Conservation (phyloP, 768 basidiomycete species). For the Suillus hirtellus region DNA sequence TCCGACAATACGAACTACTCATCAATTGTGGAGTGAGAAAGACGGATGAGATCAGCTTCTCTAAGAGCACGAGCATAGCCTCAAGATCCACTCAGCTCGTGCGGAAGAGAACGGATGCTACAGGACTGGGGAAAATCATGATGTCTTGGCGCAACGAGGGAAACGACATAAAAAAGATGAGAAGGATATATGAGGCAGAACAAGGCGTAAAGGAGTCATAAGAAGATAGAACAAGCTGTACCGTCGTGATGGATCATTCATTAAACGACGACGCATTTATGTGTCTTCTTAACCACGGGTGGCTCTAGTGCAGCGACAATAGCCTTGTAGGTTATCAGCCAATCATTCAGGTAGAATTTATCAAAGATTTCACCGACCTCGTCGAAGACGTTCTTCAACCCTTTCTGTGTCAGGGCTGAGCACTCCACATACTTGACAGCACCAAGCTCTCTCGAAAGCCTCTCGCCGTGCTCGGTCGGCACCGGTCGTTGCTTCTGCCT, state of each 20-base stretch:
- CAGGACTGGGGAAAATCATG: slow-evolving; percentile 26
- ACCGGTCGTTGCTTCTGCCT: slow-evolving; percentile 97
- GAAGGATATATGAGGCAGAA: slow-evolving; percentile 39
- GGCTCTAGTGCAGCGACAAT: slow-evolving; percentile 99
- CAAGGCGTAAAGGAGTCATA: slow-evolving; percentile 35
- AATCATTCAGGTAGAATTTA: slow-evolving; percentile 4
- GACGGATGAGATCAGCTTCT: neutral
- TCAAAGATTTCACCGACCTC: slow-evolving; percentile 63
- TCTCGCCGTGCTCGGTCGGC: slow-evolving; percentile 82
- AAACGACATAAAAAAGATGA: slow-evolving; percentile 26
- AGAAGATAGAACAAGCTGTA: slow-evolving; percentile 33
- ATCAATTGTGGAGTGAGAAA: slow-evolving; percentile 17
- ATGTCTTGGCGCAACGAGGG: slow-evolving; percentile 19
- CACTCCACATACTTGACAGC: slow-evolving; percentile 99
- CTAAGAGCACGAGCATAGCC: slow-evolving; percentile 20
- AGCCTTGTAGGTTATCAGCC: slow-evolving; percentile 53
- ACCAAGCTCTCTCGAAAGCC: slow-evolving; percentile 94
- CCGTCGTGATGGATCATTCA: slow-evolving; percentile 28
- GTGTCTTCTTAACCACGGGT: slow-evolving; percentile 82
- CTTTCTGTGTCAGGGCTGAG: slow-evolving; percentile 98
- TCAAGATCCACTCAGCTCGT: slow-evolving; percentile 30
- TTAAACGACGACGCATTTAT: slow-evolving; percentile 86
- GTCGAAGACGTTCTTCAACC: slow-evolving; percentile 99
- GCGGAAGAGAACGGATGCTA: slow-evolving; percentile 21
- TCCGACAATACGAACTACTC: slow-evolving; percentile 36